phyloP scores from a whole-genome alignment of 2,329 filamentous ascomycete species.

The Penicillium sumatraense region DNA sequence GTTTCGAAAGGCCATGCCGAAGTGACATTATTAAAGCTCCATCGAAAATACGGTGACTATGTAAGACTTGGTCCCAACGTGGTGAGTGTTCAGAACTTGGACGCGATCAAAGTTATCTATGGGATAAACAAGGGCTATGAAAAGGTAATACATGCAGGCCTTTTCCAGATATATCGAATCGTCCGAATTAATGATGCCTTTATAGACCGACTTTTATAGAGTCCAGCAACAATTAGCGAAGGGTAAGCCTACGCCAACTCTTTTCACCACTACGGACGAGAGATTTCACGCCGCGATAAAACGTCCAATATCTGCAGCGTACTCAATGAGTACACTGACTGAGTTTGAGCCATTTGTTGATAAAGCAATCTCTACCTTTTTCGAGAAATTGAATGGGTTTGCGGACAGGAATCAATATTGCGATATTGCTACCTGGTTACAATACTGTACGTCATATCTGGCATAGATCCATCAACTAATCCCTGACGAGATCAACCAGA shows the following conservation, averaged over 20 bases:
- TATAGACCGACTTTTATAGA: slow-evolving; percentile 20
- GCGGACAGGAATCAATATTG: slow-evolving; percentile 23
- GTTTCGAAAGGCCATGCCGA: slow-evolving; percentile 21
- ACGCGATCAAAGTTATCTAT: slow-evolving; percentile 25
- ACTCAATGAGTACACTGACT: slow-evolving; percentile 48
- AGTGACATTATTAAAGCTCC: slow-evolving; percentile 17
- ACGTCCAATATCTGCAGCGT: slow-evolving; percentile 43
- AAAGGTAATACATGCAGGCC: slow-evolving; percentile 13
- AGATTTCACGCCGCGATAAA: slow-evolving; percentile 47
- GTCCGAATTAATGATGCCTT: neutral
- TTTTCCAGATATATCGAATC: neutral
- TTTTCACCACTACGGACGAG: slow-evolving; percentile 34
- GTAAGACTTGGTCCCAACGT: slow-evolving; percentile 27
- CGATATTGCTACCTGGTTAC: slow-evolving; percentile 38
- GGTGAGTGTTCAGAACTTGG: slow-evolving; percentile 25
- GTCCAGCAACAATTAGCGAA: slow-evolving; percentile 28
- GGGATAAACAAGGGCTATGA: slow-evolving; percentile 25
- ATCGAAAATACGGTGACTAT: slow-evolving; percentile 25
- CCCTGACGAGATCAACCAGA: slow-evolving; percentile 3
- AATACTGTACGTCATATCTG: slow-evolving; percentile 28
- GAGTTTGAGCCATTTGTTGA: slow-evolving; percentile 46
- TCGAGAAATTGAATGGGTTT: slow-evolving; percentile 29
- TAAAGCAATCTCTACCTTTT: slow-evolving; percentile 34
- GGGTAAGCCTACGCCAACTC: slow-evolving; percentile 23
- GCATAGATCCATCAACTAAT: neutral